Evolutionary conservation across 2,329 filamentous ascomycete species (phyloP), one percentile per base, ranked within the genome.

Genomic region (Sclerotinia sclerotiorum): DNA sequence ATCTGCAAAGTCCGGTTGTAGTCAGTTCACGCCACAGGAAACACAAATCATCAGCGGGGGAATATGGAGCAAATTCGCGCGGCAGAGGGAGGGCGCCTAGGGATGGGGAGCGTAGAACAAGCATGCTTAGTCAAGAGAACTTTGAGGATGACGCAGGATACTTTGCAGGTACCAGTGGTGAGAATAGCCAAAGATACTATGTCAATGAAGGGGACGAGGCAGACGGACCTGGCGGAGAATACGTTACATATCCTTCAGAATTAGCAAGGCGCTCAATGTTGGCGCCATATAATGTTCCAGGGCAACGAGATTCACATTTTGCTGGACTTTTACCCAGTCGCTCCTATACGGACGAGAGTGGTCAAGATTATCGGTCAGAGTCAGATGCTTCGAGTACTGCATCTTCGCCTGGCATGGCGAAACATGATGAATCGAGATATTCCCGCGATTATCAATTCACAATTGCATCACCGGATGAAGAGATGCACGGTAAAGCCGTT

Each of bases 401-500:
- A 55, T 88, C 87, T 21, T 90, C 87, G 11, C 86, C 87, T 1
- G 83, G 83, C 42, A 84, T 82, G 70, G 82, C 80, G 68, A 82
- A 85, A 69, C 86, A 87, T 73, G 89, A 93, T 76, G 86, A 92
- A 77, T 92, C 89, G 67, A 87, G 93, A 75, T 97, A 94, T 79
- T 96, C 93, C 57, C 88, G 91, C 73, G 92, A 97, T 79, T 97
- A 97, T 78, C 92, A 96, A 75, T 97, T 97, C 78, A 96, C 93
- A 24, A 97, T 97, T 74, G 94, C 92, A 21, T 96, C 92, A 19
- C 93, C 94, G 6, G 95, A 98, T 78, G 94, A 98, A 80, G 93
- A 98, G 79, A 97, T 97, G 87, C 94, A 97, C 77, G 95, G 95
- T 61, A 97, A 97, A 78, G 94, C 93, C 15, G 92, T 99, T 39